Base-by-base conservation (phyloP, 257 asterid species). In the Ajuga chamaepitys region DNA sequence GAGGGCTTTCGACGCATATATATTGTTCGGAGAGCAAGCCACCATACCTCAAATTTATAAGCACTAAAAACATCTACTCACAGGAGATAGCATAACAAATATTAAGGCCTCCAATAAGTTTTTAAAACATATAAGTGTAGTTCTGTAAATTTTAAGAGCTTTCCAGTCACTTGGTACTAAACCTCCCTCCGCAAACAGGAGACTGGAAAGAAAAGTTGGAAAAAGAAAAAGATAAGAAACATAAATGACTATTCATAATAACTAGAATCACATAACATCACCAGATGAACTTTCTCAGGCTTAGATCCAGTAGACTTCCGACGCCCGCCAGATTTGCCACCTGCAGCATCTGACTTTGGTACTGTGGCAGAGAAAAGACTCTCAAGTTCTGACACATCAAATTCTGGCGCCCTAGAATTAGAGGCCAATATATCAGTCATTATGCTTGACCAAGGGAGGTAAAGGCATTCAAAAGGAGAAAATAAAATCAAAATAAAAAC, bases 361-460 rank as follows among this genome's bases (percentile, higher is more conserved):
- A 85, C 95, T 57, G 62, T 77, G 64, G 96, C 95, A 74, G 99
- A 88, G 93, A 95, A 95, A 62, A 95, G 95, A 70, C 84, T 72
- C 84, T 95, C 99, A 35, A 95, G 88, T 77, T 95, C 99, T 48
- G 89, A 83, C 24, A 91, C 90, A 78, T 95, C 99, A 75, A 95
- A 91, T 45, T 91, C 98, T 53, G 99, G 85, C 56, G 97, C 85
- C 82, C 99, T 95, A 70, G 47, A 74, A 68, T 56, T 26, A 56
- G 58, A 68, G 28, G 38, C 70, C 18, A 75, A 64, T 30, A 54
- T 8, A 72, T 69, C 75, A 86, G 75, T 66, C 37, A 42, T 9
- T 7, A 53, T 28, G 72, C 26, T 45, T 70, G 51, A 48, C 69
- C 37, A 3, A 41, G 62, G 64, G 58, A 73, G 47, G 38, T 26